Evolutionary conservation across 2,329 filamentous ascomycete species (phyloP).

Genomic region (Teratosphaeria epicoccoides): DNA sequence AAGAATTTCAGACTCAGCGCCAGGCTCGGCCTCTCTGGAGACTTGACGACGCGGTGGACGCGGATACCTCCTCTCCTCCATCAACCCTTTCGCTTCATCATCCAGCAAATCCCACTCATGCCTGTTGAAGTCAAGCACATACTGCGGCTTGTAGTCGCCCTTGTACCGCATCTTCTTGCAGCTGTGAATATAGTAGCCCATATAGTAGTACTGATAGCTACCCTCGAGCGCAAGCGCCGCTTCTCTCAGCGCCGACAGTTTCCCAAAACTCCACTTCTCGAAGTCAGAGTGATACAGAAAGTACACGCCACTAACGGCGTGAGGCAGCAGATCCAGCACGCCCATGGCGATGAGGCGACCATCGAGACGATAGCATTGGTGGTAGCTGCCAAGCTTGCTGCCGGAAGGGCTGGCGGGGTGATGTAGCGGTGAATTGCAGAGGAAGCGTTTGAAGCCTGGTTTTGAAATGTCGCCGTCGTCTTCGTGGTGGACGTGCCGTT

Average conservation of each 20-base stretch:
- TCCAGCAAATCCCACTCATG: constrained; percentile 24
- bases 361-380: constrained; percentile 73
- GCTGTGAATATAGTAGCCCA: constrained; percentile 72
- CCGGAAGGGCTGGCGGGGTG: constrained; percentile 34
- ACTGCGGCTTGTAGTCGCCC: constrained; percentile 64
- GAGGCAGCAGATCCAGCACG: constrained; percentile 64
- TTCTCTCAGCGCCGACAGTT: constrained; percentile 64
- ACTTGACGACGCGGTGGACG: constrained; percentile 30
- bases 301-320: constrained; percentile 72
- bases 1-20: neutral
- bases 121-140: constrained; percentile 55
- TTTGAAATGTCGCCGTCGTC: constrained; percentile 47
- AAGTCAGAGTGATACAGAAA: constrained; percentile 72
- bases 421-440: constrained; percentile 59
- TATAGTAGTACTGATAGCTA: constrained; percentile 69
- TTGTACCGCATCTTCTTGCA: constrained; percentile 82
- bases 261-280: constrained; percentile 59
- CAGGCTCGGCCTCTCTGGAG: neutral
- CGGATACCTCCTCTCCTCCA: constrained; percentile 48
- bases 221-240: constrained; percentile 58
- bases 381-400: constrained; percentile 57
- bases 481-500: constrained; percentile 62
- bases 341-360: constrained; percentile 65
- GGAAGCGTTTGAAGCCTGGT: constrained; percentile 57
- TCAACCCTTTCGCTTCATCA: constrained; percentile 24